Evolutionary conservation across 108 stramenopile species (phyloP), one percentile per base, ranked within the genome.

Genomic region (Skeletonema marinoi): DNA sequence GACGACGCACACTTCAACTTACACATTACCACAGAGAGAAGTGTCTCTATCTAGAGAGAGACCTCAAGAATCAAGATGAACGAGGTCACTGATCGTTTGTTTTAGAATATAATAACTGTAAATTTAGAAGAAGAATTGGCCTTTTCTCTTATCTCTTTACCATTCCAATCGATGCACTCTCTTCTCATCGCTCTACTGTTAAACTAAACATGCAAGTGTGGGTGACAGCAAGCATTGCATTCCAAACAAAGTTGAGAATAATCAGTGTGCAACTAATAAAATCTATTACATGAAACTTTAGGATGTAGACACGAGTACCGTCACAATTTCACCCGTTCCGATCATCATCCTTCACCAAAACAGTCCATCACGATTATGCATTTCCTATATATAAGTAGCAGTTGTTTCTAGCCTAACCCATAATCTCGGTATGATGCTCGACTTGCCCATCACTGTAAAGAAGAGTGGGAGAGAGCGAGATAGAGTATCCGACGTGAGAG

Each of bases 261-360:
- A 0, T 41, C 25, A 25, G 25, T 25, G 3, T 16, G n/a, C 44
- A n/a, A n/a, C 16, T 46, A 46, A n/a, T 46, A n/a, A 46, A 46
- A 46, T 46, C 44, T 56, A n/a, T 56, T 0, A 56, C 25, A 4
- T 19, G 17, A 51, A 56, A 25, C 4, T 7, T 56, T 56, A 29
- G 54, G 54, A 56, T 56, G 9, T 17, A 56, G 21, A 56, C 7
- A 29, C 54, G 54, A 56, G 54, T 25, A 56, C 29, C 54, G 54
- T 56, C 54, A 56, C 54, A 56, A 56, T 56, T 56, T 56, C 25
- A 56, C n/a, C 54, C 54, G 54, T 0, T 56, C 54, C 19, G 29
- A 56, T 29, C 21, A 56, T n/a, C 17, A 50, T 56, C 54, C 54
- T 56, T 56, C 54, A 56, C 54, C n/a, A 56, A 56, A 56, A 56